A percentile compares a stretch with the other conserved stretches of the same genome.
Evolutionary conservation across 768 basidiomycete species (phyloP).

Genomic region (Cystobasidium tubakii): DNA sequence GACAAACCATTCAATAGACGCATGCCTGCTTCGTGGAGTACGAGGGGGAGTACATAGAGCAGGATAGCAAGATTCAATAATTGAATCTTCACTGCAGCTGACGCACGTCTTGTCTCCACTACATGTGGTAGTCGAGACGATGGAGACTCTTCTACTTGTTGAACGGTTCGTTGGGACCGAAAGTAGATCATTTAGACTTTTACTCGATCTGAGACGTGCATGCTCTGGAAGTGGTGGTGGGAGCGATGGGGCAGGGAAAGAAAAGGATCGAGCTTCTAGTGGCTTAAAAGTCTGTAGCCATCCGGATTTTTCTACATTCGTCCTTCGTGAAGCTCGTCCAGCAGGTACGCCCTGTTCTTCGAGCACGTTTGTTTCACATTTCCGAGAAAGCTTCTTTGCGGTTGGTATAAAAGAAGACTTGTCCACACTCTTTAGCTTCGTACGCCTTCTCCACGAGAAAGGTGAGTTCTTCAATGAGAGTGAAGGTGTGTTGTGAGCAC

Average conservation of each 20-base stretch:
- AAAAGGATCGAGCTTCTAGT: background rate
- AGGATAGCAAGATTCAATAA: slow-evolving; percentile 1
- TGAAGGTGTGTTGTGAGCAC: background rate
- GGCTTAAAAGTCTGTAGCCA: background rate
- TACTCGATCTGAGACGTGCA: slow-evolving; percentile 1
- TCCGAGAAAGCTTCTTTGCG: too few relatives aligned
- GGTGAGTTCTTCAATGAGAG: background rate
- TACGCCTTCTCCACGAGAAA: background rate
- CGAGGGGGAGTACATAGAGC: slow-evolving; percentile 10
- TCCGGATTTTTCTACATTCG: background rate
- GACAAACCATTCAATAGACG: background rate
- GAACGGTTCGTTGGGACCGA: background rate
- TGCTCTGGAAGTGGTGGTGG: background rate
- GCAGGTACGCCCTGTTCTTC: too few relatives aligned
- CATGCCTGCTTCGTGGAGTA: slow-evolving; percentile 2
- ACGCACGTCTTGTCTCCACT: background rate
- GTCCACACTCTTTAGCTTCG: background rate
- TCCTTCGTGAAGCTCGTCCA: too few relatives aligned
- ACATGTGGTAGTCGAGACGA: background rate
- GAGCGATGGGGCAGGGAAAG: background rate
- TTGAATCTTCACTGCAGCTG: background rate
- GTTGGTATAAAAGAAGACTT: background rate
- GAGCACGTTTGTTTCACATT: too few relatives aligned
- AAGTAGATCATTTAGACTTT: slow-evolving; percentile 4
- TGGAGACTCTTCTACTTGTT: background rate